These are phyloP conservation scores for Mucor mucedo DNA, from an alignment of 371 early-diverging fungal genomes.

Conservation along the genomic window DNA sequence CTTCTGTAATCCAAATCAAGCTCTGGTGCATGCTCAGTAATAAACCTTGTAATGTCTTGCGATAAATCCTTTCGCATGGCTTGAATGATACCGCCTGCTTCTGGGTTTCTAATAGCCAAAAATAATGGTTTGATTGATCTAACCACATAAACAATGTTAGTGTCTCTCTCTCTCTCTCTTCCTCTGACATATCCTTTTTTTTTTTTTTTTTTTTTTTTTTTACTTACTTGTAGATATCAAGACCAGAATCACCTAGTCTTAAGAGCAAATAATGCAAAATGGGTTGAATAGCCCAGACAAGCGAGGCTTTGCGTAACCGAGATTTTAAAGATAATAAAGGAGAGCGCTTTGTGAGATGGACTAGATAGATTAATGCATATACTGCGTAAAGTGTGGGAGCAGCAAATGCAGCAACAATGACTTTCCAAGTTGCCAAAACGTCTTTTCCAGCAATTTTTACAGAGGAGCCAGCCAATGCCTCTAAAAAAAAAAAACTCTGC, in stretches of 20 bases:
- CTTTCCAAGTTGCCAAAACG: conserved; percentile 96
- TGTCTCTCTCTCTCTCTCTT: neutral
- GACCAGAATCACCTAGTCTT: conserved; percentile 84
- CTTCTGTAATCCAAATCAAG: conserved; percentile 16
- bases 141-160: neutral
- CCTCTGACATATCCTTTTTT: too few relatives aligned
- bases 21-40: conserved; percentile 28
- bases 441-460: conserved; percentile 95
- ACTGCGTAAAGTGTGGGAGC: conserved; percentile 78
- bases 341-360: conserved; percentile 47
- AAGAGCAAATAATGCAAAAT: conserved; percentile 81
- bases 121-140: conserved; percentile 88
- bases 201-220: neutral
- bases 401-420: conserved; percentile 78
- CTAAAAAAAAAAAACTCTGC: conserved; percentile 31
- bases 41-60: conserved; percentile 33
- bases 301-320: conserved; percentile 40
- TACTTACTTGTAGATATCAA: conserved; percentile 79
- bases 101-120: conserved; percentile 65
- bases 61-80: conserved; percentile 41
- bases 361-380: conserved; percentile 62
- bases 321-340: conserved; percentile 29
- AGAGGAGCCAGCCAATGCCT: conserved; percentile 88
- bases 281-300: conserved; percentile 65
- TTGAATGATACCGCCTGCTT: conserved; percentile 39